phyloP scores from a whole-genome alignment of 306 rosid genomes.

The Spatholobus suberectus region DNA sequence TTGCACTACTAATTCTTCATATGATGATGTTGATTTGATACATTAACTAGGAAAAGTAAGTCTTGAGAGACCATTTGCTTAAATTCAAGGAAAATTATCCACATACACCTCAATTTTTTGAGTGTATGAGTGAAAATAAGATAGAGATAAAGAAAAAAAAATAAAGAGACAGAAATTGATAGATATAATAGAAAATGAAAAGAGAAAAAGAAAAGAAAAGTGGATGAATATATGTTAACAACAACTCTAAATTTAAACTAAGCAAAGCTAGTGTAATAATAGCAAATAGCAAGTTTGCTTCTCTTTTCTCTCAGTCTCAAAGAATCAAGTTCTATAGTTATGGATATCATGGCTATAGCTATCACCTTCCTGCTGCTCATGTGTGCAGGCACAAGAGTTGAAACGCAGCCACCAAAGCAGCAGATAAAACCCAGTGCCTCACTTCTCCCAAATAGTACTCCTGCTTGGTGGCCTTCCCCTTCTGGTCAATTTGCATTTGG shows the following conservation, averaged over 20 bases:
- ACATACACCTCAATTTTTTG: too few relatives aligned
- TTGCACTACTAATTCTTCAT: too few relatives aligned
- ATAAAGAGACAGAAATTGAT: too few relatives aligned
- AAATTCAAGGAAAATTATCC: too few relatives aligned
- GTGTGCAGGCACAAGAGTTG: not conserved
- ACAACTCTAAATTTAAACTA: not conserved
- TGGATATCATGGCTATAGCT: conserved; percentile 10
- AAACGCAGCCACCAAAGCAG: too few relatives aligned
- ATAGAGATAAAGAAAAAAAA: too few relatives aligned
- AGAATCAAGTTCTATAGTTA: not conserved
- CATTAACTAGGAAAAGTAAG: too few relatives aligned
- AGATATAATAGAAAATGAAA: too few relatives aligned
- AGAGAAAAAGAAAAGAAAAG: too few relatives aligned
- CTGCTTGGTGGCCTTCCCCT: conserved; percentile 30
- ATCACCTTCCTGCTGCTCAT: conserved; percentile 6
- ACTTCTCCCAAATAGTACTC: not conserved
- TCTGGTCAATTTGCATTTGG: conserved; percentile 47
- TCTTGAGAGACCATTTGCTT: not conserved
- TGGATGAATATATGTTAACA: too few relatives aligned
- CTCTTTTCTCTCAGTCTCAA: not conserved
- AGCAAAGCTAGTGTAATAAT: not conserved
- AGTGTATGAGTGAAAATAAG: too few relatives aligned
- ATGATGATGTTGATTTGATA: not conserved
- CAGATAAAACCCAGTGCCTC: not conserved
- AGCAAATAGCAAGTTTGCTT: not conserved